A percentile compares a stretch with the other conserved stretches of the same genome.
Conservation (phyloP, 1,284 basidiomycete genomes). For the Ustilago hordei region DNA sequence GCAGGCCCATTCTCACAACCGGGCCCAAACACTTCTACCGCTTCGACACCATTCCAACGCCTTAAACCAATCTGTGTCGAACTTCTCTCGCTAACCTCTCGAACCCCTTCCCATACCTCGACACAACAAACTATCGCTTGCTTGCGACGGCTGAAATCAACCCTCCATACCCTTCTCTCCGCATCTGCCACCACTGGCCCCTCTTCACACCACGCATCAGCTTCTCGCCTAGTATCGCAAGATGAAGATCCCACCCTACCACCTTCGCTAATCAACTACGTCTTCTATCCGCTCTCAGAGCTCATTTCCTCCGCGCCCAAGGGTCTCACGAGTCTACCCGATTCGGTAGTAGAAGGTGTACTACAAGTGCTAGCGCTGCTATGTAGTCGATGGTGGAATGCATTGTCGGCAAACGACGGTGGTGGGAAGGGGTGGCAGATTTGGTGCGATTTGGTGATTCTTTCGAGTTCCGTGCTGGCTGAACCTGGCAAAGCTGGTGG, state of each 20-base stretch:
- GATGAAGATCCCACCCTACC: constrained; percentile 16
- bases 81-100: constrained; percentile 39
- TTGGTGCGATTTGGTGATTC: constrained; percentile 66
- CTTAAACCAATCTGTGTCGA: constrained; percentile 61
- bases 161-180: constrained; percentile 7
- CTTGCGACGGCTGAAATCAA: constrained; percentile 24
- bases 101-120: background rate
- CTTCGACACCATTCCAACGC: constrained; percentile 38
- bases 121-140: constrained; percentile 18
- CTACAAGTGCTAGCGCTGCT: constrained; percentile 49
- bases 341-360: constrained; percentile 36
- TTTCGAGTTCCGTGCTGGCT: constrained; percentile 43
- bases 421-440: constrained; percentile 42
- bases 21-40: background rate
- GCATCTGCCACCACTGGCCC: background rate
- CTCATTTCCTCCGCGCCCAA: constrained; percentile 45
- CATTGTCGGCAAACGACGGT: constrained; percentile 25
- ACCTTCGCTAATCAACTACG: constrained; percentile 58
- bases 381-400: constrained; percentile 60
- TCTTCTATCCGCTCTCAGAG: constrained; percentile 65
- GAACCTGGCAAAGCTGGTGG: background rate
- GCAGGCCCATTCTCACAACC: constrained; percentile 25
- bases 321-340: constrained; percentile 47
- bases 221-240: constrained; percentile 1
- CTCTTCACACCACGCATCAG: background rate